phyloP scores from a whole-genome alignment of 139 green algal species.

The Diplosphaera chodatii region DNA sequence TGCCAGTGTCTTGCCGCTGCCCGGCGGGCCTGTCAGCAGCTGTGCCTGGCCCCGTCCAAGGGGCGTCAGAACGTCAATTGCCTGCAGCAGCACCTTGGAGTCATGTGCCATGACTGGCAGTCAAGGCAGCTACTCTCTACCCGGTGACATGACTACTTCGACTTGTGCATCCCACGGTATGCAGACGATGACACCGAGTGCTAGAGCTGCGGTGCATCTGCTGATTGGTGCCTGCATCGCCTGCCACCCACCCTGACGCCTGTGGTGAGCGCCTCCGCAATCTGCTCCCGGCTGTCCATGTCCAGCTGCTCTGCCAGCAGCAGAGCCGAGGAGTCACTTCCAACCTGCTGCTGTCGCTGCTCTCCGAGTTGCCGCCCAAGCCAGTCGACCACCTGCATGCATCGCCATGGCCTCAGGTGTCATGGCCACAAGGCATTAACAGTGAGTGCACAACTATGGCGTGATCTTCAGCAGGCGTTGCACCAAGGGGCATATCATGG shows the following conservation, averaged over 20 bases:
- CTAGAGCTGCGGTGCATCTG: too few species aligned
- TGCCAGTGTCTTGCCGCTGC: constrained; percentile 49
- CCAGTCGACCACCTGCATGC: constrained; percentile 48
- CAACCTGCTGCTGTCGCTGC: constrained; percentile 19
- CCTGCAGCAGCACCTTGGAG: too few species aligned
- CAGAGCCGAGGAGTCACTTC: constrained; percentile 32
- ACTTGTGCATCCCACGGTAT: too few species aligned
- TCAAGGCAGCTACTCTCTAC: too few species aligned
- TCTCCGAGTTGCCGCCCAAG: constrained; percentile 33
- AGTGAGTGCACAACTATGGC: too few species aligned
- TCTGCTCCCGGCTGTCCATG: constrained; percentile 74
- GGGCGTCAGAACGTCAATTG: constrained; percentile 74
- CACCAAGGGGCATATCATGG: too few species aligned
- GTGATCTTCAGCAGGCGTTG: too few species aligned
- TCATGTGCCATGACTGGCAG: too few species aligned
- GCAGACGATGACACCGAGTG: too few species aligned
- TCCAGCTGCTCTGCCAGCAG: constrained; percentile 54
- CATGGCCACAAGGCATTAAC: too few species aligned
- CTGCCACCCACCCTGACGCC: constrained; percentile 46
- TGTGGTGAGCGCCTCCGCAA: constrained; percentile 64
- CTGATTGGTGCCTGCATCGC: too few species aligned
- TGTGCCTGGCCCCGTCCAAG: constrained; percentile 71
- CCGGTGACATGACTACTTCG: too few species aligned
- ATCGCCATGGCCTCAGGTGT: constrained; percentile 18
- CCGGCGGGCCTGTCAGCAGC: constrained; percentile 55